These are phyloP conservation scores for Macrolepiota albuminosa DNA, from an alignment of 768 basidiomycete genomes.

Conservation along the genomic window DNA sequence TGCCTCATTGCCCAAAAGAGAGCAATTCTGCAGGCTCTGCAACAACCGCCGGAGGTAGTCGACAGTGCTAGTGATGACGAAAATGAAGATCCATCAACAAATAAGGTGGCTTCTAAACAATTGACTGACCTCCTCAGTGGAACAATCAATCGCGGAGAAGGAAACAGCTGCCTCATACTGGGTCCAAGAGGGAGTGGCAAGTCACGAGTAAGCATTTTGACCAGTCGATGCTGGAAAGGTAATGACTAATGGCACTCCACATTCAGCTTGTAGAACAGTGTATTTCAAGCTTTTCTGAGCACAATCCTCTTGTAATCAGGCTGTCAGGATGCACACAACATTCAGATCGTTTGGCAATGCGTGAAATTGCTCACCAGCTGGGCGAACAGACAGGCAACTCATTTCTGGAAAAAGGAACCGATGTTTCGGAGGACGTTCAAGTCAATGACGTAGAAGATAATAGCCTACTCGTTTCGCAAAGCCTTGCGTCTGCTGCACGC, in stretches of 20 bases:
- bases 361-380: constrained; percentile 87
- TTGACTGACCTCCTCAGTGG: constrained; percentile 64
- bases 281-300: constrained; percentile 37
- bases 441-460: constrained; percentile 25
- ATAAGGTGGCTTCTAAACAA: constrained; percentile 49
- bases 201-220: constrained; percentile 49
- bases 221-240: background rate
- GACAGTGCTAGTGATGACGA: constrained; percentile 8
- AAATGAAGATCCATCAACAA: constrained; percentile 37
- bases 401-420: constrained; percentile 39
- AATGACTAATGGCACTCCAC: constrained; percentile 3
- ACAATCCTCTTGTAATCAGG: constrained; percentile 64
- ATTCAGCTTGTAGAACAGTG: constrained; percentile 58
- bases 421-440: constrained; percentile 25
- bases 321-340: constrained; percentile 83
- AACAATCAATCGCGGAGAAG: constrained; percentile 77
- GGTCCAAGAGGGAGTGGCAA: constrained; percentile 89
- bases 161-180: constrained; percentile 87
- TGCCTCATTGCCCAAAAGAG: constrained; percentile 56
- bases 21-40: constrained; percentile 45
- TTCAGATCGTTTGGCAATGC: constrained; percentile 86
- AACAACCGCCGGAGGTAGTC: constrained; percentile 14
- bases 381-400: constrained; percentile 67
- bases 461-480: constrained; percentile 43
- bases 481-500: constrained; percentile 41